Evolutionary conservation across 441 rosid genomes (phyloP).

Genomic region (Aleurites moluccanus): DNA sequence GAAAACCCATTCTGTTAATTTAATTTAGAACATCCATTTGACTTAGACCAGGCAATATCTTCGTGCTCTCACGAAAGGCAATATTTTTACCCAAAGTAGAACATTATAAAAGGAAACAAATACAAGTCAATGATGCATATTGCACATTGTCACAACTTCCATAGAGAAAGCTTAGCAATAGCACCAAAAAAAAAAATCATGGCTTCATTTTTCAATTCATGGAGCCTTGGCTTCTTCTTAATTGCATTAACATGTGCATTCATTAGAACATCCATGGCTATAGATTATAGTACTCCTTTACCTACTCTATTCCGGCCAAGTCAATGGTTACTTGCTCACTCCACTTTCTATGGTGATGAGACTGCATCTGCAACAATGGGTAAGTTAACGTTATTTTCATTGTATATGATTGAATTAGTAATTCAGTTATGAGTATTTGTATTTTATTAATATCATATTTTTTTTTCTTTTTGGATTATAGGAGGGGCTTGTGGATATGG

Average conservation of each 20-base stretch:
- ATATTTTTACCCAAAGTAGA: slow-evolving; percentile 10
- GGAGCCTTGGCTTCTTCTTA: slow-evolving; percentile 37
- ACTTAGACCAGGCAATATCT: slow-evolving; percentile 26
- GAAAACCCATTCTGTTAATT: background rate
- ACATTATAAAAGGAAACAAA: slow-evolving; percentile 28
- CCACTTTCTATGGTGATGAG: slow-evolving; percentile 91
- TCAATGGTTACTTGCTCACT: slow-evolving; percentile 64
- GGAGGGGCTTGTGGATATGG: slow-evolving; percentile 97
- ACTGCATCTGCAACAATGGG: slow-evolving; percentile 73
- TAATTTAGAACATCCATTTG: slow-evolving; percentile 16
- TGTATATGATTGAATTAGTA: background rate
- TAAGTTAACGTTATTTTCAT: slow-evolving; percentile 16
- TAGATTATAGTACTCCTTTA: slow-evolving; percentile 16
- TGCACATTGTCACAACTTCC: background rate
- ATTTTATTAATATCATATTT: background rate
- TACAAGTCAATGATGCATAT: slow-evolving; percentile 27
- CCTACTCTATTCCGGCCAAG: slow-evolving; percentile 43
- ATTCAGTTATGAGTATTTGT: background rate
- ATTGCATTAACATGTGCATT: slow-evolving; percentile 29
- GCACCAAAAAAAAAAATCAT: slow-evolving; percentile 21
- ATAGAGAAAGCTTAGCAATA: background rate
- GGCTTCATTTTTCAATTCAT: slow-evolving; percentile 40
- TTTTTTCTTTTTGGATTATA: slow-evolving; percentile 10
- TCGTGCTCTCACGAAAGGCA: slow-evolving; percentile 56
- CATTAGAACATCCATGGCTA: slow-evolving; percentile 28